Evolutionary conservation across 2,329 filamentous ascomycete species (phyloP), one percentile per base, ranked within the genome.

Genomic region (Salinomyces thailandicus): DNA sequence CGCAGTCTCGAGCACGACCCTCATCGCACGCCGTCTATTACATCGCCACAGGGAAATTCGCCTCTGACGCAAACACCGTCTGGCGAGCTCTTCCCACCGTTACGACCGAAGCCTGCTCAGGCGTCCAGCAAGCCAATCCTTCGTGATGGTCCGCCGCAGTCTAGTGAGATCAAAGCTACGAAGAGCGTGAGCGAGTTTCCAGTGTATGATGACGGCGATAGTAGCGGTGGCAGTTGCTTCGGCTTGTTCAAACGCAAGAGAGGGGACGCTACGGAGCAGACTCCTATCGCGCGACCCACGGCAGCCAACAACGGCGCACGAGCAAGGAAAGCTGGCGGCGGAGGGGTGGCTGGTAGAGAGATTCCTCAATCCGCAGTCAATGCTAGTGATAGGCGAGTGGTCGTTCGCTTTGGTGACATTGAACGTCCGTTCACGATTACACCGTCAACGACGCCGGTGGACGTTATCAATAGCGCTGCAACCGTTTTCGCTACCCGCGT

Each of bases 301-400:
- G 42, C 38, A 22, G 36, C 45, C 12, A 49, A 45, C 24, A 43
- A 48, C 6, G 49, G 44, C 11, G 43, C 46, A n/a, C 24, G 57
- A 11, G 57, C 53, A 1, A 67, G 66, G 39, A 56, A 52, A 37
- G 57, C 60, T n/a, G 63, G 63, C 13, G 63, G 64, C 30, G 66
- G 63, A 11, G 57, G 62, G 20, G 62, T 73, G 2, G 67, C 73
- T 16, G 70, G 71, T 35, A 78, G 71, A 29, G 85, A 93, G 64
- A 83, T 83, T 15, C 86, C 86, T 1, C 68, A 79, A 7, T 86
- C 85, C 36, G 84, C 84, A 11, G 79, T 81, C 40, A 93, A 93
- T 62, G 75, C 81, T 43, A 80, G 41, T 31, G 82, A 87, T 53
- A 71, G 85, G 72, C 73, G 73, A 47, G 82, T 93, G 13, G 68